phyloP scores from a whole-genome alignment of 768 basidiomycete species.

The Pleurotus tuoliensis region DNA sequence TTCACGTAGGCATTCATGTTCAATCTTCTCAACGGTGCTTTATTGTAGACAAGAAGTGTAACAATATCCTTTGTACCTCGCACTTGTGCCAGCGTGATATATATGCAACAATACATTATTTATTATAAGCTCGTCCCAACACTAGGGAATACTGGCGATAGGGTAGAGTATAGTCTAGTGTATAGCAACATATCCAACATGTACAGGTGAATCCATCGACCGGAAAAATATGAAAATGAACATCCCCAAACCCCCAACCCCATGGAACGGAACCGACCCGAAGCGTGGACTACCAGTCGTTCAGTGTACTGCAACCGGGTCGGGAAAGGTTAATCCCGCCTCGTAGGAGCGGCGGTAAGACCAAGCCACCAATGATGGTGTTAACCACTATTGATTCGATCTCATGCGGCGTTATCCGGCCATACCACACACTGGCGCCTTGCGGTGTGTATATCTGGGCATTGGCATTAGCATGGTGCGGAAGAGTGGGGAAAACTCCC shows the following conservation, averaged over 20 bases:
- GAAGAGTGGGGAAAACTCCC: not conserved
- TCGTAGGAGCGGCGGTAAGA: slow-evolving; percentile 82
- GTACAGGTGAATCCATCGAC: not conserved
- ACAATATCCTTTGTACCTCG: not conserved
- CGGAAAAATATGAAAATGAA: not conserved
- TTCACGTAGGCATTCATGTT: not conserved
- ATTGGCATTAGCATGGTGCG: no score
- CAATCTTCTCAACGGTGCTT: not conserved
- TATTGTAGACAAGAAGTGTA: slow-evolving; percentile 3
- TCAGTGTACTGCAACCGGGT: slow-evolving; percentile 62
- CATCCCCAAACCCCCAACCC: not conserved
- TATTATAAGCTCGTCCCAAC: slow-evolving; percentile 3
- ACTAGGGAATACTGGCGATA: not conserved
- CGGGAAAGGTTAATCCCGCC: slow-evolving; percentile 78
- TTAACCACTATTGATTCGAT: slow-evolving; percentile 82
- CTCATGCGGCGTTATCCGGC: slow-evolving; percentile 87
- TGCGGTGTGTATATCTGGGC: slow-evolving; percentile 80
- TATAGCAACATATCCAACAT: not conserved
- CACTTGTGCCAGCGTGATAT: not conserved
- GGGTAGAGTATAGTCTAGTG: not conserved
- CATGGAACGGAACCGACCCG: not conserved
- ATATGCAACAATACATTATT: slow-evolving; percentile 7
- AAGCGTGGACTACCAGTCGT: slow-evolving; percentile 58
- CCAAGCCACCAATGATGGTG: slow-evolving; percentile 80
- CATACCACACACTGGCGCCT: slow-evolving; percentile 89